A percentile compares a stretch with the other conserved stretches of the same genome.
phyloP scores from a whole-genome alignment of 257 asterid genomes.

The Buddleja alternifolia region DNA sequence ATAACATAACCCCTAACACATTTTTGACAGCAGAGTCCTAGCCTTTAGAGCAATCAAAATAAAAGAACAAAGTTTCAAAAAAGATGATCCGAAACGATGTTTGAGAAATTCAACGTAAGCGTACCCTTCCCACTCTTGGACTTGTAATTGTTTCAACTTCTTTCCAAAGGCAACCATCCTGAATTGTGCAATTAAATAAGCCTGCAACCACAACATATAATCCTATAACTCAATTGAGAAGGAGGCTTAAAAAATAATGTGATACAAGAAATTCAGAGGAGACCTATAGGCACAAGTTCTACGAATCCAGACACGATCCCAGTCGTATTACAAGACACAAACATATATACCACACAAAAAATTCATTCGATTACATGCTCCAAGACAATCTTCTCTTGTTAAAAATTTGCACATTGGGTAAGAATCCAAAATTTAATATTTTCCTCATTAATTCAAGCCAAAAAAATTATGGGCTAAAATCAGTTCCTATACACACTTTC shows the following conservation, averaged over 20 bases:
- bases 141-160: slow-evolving; percentile 44
- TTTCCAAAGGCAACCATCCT: slow-evolving; percentile 63
- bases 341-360: neutral
- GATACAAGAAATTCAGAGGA: neutral
- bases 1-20: too few relatives aligned
- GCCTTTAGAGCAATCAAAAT: neutral
- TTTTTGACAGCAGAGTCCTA: too few relatives aligned
- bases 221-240: neutral
- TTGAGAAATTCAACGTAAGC: neutral
- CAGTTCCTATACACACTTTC: neutral
- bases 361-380: too few relatives aligned
- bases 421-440: neutral
- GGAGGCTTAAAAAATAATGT: neutral
- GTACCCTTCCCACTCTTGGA: slow-evolving; percentile 62
- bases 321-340: too few relatives aligned
- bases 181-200: slow-evolving; percentile 4
- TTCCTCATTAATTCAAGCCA: neutral
- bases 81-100: neutral
- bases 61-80: neutral
- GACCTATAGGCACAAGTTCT: neutral
- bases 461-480: neutral
- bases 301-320: too few relatives aligned
- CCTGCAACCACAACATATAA: slow-evolving; percentile 13
- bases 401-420: too few relatives aligned
- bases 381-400: too few relatives aligned